These are phyloP conservation scores for Komagataella mondaviorum DNA, from an alignment of 805 yeast species.

Conservation along the genomic window DNA sequence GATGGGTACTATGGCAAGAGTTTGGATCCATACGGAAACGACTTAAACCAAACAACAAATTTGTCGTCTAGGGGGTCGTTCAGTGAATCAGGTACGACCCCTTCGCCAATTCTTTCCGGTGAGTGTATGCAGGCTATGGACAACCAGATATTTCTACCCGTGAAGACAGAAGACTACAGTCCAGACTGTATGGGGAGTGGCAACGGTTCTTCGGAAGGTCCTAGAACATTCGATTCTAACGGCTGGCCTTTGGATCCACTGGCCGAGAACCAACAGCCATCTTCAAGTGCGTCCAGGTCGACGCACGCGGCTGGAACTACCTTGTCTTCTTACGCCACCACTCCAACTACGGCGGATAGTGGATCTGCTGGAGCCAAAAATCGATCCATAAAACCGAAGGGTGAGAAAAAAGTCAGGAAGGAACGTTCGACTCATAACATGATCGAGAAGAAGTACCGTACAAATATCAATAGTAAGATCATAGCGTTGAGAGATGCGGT, in stretches of 20 bases:
- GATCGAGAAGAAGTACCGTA: conserved; percentile 71
- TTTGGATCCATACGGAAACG: background rate
- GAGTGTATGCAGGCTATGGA: background rate
- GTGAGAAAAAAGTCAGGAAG: conserved; percentile 26
- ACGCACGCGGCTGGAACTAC: background rate
- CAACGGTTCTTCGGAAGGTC: background rate
- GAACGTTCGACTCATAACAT: conserved; percentile 61
- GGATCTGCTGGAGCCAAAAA: background rate
- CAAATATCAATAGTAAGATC: conserved; percentile 63
- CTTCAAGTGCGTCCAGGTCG: background rate
- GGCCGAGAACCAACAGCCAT: background rate
- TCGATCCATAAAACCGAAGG: background rate
- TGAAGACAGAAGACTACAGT: background rate
- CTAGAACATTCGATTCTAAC: background rate
- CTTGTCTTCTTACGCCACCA: background rate
- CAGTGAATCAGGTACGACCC: background rate
- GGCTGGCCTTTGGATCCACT: background rate
- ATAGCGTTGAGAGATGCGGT: conserved; percentile 61
- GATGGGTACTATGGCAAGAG: background rate
- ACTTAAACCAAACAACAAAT: background rate
- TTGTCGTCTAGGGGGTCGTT: background rate
- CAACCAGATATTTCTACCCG: background rate
- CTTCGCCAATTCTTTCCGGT: background rate
- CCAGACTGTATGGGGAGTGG: background rate
- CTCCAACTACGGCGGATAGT: background rate